phyloP scores from a whole-genome alignment of 345 rosid genomes.

The Noccaea bulbosa region DNA sequence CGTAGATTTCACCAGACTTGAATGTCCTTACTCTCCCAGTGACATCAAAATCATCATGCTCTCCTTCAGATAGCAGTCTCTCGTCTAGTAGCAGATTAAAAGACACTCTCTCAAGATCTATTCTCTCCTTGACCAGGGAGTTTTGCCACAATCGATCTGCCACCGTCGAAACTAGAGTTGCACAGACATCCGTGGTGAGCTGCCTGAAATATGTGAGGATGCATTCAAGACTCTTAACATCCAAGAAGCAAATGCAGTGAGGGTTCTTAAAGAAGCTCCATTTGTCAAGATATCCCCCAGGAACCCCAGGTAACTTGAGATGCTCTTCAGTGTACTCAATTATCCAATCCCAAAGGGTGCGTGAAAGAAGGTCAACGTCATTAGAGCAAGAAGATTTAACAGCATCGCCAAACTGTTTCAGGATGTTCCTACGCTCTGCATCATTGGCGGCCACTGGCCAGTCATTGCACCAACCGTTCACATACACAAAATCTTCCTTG shows the following conservation, averaged over 20 bases:
- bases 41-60: neutral
- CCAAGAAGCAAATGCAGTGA: constrained; percentile 19
- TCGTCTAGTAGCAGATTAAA: constrained; percentile 12
- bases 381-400: neutral
- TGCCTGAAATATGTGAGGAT: neutral
- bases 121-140: constrained; percentile 1
- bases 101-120: neutral
- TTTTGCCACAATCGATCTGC: neutral
- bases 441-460: neutral
- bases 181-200: neutral
- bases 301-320: neutral
- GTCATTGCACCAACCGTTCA: neutral
- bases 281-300: neutral
- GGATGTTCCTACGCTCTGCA: neutral
- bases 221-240: neutral
- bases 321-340: neutral
- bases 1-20: neutral
- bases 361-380: neutral
- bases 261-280: neutral
- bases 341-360: neutral
- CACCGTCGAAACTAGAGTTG: neutral
- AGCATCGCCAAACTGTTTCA: neutral
- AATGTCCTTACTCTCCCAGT: neutral
- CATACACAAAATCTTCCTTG: neutral
- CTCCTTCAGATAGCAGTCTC: neutral